Conservation (phyloP, 1,284 basidiomycete genomes). For the Volvariella surrecta region DNA sequence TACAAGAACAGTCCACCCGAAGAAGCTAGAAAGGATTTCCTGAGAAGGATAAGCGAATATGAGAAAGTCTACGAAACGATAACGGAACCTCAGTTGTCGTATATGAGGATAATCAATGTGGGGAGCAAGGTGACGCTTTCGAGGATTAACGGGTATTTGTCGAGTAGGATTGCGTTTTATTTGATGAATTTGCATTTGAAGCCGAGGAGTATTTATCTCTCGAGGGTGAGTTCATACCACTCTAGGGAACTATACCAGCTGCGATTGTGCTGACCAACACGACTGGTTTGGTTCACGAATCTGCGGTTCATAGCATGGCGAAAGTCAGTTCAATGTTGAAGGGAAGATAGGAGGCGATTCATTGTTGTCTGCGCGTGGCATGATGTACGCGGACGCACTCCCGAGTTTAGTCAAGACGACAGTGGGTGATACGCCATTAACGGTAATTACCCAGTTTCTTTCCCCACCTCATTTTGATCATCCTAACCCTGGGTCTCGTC, state of each 20-base stretch:
- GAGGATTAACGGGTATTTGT: constrained; percentile 86
- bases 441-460: constrained; percentile 38
- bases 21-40: constrained; percentile 84
- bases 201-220: constrained; percentile 94
- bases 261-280: constrained; percentile 7
- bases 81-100: constrained; percentile 79
- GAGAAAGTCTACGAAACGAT: constrained; percentile 96
- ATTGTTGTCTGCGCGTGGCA: constrained; percentile 75
- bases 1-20: constrained; percentile 87
- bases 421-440: constrained; percentile 83
- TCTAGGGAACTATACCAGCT: too few species aligned
- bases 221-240: constrained; percentile 73
- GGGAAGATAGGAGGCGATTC: constrained; percentile 98
- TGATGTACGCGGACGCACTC: constrained; percentile 80
- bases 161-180: constrained; percentile 96
- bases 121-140: constrained; percentile 81
- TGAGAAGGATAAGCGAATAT: constrained; percentile 87
- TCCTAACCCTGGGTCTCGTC: too few species aligned
- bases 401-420: constrained; percentile 87
- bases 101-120: constrained; percentile 84
- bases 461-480: constrained; percentile 1
- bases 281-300: constrained; percentile 5
- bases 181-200: constrained; percentile 98
- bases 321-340: constrained; percentile 95
- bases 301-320: constrained; percentile 95